Evolutionary conservation across 2,329 filamentous ascomycete genomes (phyloP).

Genomic region (Macroventuria anomochaeta): DNA sequence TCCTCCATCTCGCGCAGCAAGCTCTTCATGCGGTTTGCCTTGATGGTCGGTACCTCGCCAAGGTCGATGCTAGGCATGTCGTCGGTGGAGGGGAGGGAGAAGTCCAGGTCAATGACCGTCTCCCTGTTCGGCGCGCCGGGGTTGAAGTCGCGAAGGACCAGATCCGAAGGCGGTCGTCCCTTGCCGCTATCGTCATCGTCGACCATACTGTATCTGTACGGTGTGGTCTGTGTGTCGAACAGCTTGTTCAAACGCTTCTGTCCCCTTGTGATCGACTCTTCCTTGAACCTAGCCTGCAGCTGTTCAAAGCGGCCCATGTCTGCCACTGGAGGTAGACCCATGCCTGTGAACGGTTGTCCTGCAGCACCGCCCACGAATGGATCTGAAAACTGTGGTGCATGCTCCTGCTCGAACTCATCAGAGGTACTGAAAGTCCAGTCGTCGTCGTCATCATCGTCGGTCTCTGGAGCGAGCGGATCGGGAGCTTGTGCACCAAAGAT

Average conservation of each 20-base stretch:
- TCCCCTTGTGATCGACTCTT: conserved; percentile 64
- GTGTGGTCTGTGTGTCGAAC: conserved; percentile 62
- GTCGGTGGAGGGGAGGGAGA: conserved; percentile 50
- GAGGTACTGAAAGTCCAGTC: conserved; percentile 72
- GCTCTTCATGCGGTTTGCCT: conserved; percentile 60
- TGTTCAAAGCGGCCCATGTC: conserved; percentile 45
- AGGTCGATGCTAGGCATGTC: conserved; percentile 52
- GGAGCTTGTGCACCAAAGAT: conserved; percentile 65
- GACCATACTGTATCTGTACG: conserved; percentile 65
- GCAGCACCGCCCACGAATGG: conserved; percentile 49
- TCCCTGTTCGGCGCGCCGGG: conserved; percentile 55
- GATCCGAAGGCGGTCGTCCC: conserved; percentile 59
- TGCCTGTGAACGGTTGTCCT: conserved; percentile 40
- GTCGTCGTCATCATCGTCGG: conserved; percentile 55
- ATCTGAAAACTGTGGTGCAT: conserved; percentile 51
- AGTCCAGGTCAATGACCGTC: conserved; percentile 65
- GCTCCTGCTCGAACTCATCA: conserved; percentile 62
- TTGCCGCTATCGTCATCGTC: conserved; percentile 51
- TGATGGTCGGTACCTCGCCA: conserved; percentile 62
- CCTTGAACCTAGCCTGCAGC: conserved; percentile 60
- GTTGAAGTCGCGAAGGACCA: conserved; percentile 58
- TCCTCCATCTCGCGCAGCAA: conserved; percentile 53
- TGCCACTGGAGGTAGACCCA: conserved; percentile 44
- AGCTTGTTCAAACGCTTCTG: conserved; percentile 63
- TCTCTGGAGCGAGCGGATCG: conserved; percentile 53